Conservation (phyloP, 2,329 filamentous ascomycete species). For the Acrodontium crateriforme region DNA sequence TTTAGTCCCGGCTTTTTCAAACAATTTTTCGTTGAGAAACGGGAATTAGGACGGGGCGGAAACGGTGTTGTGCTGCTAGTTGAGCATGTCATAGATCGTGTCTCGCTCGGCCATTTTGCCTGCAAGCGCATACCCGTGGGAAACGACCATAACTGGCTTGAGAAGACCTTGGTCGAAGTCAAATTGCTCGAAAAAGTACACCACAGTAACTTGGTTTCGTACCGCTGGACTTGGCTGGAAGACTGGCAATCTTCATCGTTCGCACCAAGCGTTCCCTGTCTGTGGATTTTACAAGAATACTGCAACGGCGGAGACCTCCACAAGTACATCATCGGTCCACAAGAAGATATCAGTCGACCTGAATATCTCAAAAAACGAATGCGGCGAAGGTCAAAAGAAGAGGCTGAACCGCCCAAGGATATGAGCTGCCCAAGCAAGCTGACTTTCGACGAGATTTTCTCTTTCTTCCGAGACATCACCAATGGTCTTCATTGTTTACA, state of each 20-base stretch:
- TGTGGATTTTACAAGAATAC: conserved; percentile 95
- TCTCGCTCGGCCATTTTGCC: conserved; percentile 77
- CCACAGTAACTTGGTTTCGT: conserved; percentile 90
- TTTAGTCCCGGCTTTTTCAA: conserved; percentile 91
- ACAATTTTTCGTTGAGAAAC: conserved; percentile 82
- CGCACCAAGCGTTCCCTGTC: conserved; percentile 80
- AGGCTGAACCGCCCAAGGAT: conserved; percentile 48
- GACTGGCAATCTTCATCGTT: conserved; percentile 72
- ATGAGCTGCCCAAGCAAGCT: conserved; percentile 41
- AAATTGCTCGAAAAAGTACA: conserved; percentile 82
- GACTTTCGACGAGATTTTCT: conserved; percentile 86
- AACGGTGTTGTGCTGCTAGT: conserved; percentile 94
- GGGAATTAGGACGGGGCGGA: conserved; percentile 73
- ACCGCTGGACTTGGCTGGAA: conserved; percentile 94
- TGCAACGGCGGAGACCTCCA: conserved; percentile 90
- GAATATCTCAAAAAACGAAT: conserved; percentile 82
- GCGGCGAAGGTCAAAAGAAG: conserved; percentile 66
- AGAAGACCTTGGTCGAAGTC: conserved; percentile 88
- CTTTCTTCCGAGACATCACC: conserved; percentile 89
- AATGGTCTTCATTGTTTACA: conserved; percentile 85
- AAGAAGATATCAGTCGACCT: conserved; percentile 55
- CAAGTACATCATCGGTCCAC: conserved; percentile 66
- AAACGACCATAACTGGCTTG: conserved; percentile 86
- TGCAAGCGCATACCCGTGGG: conserved; percentile 93
- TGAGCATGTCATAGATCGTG: conserved; percentile 78